Evolutionary conservation across 2,329 filamentous ascomycete species (phyloP).

Genomic region (Ramularia collo-cygni): DNA sequence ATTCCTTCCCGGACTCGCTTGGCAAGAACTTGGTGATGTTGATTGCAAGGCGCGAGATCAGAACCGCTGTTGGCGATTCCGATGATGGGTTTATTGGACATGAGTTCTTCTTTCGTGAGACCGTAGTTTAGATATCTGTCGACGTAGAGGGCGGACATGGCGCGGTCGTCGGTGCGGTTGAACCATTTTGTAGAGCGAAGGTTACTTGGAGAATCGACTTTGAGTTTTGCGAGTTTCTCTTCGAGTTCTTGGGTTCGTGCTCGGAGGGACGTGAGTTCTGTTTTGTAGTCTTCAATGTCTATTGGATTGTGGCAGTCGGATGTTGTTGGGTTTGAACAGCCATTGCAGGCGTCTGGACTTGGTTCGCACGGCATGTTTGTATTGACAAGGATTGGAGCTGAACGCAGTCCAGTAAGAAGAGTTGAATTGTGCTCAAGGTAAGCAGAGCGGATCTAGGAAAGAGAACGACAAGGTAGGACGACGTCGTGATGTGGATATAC

Average conservation of each 20-base stretch:
- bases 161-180: slow-evolving; percentile 23
- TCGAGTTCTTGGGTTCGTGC: slow-evolving; percentile 25
- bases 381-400: not conserved
- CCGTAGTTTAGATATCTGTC: slow-evolving; percentile 28
- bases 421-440: too few species aligned
- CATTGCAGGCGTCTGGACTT: slow-evolving; percentile 12
- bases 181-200: slow-evolving; percentile 27
- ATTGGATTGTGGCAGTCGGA: slow-evolving; percentile 8
- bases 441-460: too few species aligned
- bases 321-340: slow-evolving; percentile 9
- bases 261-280: slow-evolving; percentile 23
- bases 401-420: too few species aligned
- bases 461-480: too few species aligned
- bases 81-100: slow-evolving; percentile 25
- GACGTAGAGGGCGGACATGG: slow-evolving; percentile 26
- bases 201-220: slow-evolving; percentile 9
- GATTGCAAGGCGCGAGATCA: slow-evolving; percentile 27
- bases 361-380: slow-evolving; percentile 7
- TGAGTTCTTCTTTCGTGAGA: slow-evolving; percentile 24
- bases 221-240: slow-evolving; percentile 21
- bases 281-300: slow-evolving; percentile 29
- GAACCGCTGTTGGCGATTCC: slow-evolving; percentile 27
- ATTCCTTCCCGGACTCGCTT: slow-evolving; percentile 27
- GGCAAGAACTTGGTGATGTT: slow-evolving; percentile 24
- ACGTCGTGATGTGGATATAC: too few species aligned